Evolutionary conservation across 768 basidiomycete genomes (phyloP).

Genomic region (Coprinopsis marcescibilis): DNA sequence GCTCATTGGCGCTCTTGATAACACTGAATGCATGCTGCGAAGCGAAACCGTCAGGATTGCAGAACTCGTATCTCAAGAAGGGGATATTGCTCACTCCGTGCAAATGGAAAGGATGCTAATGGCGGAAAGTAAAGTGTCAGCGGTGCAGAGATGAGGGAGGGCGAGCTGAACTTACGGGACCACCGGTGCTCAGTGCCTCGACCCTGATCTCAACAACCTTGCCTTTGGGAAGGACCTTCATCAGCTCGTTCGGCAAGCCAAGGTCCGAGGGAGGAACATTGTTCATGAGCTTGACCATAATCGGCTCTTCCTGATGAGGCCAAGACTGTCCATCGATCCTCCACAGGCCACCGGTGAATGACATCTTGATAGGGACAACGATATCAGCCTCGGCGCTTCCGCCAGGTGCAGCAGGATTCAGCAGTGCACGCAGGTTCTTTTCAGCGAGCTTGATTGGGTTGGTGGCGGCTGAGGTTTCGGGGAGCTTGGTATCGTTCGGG

Average conservation of each 20-base stretch:
- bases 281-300: conserved; percentile 46
- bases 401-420: conserved; percentile 18
- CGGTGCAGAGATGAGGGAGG: neutral
- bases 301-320: conserved; percentile 32
- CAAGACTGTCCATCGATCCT: conserved; percentile 12
- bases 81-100: conserved; percentile 36
- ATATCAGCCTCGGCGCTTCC: conserved; percentile 17
- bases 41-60: neutral
- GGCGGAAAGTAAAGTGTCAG: neutral
- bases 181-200: conserved; percentile 22
- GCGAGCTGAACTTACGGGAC: conserved; percentile 4
- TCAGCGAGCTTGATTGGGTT: conserved; percentile 10
- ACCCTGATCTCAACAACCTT: conserved; percentile 44
- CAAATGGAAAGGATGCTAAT: conserved; percentile 38
- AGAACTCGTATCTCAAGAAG: neutral
- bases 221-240: conserved; percentile 39
- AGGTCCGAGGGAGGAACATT: conserved; percentile 34
- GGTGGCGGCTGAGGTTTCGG: conserved; percentile 12
- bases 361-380: conserved; percentile 15
- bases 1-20: conserved; percentile 35
- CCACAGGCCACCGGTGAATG: conserved; percentile 8
- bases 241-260: conserved; percentile 32
- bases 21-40: conserved; percentile 33
- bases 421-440: conserved; percentile 19
- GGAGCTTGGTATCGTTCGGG: no score